phyloP scores from a whole-genome alignment of 1,139 yeast genomes.

The Candida frijolesensis region DNA sequence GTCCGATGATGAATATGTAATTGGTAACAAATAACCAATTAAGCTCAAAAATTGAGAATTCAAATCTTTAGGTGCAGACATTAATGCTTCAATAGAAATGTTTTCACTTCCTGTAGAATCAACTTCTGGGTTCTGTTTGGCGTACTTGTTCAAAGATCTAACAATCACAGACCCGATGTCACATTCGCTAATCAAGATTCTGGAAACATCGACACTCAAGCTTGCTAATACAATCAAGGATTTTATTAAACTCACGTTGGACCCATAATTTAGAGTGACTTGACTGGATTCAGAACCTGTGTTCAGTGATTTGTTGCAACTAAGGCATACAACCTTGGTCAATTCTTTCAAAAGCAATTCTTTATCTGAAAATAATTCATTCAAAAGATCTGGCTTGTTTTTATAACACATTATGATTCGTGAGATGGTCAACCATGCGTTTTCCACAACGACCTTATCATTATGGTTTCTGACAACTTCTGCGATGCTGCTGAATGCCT shows the following conservation, averaged over 20 bases:
- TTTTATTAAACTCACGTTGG: conserved; percentile 43
- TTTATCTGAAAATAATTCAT: conserved; percentile 42
- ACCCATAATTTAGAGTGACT: conserved; percentile 28
- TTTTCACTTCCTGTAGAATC: conserved; percentile 6
- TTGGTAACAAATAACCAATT: conserved; percentile 61
- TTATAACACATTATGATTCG: conserved; percentile 60
- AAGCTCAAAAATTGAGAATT: conserved; percentile 58
- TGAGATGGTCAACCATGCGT: conserved; percentile 68
- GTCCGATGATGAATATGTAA: conserved; percentile 29
- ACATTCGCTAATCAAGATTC: conserved; percentile 39
- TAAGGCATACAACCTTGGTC: conserved; percentile 28
- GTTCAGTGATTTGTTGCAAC: conserved; percentile 32
- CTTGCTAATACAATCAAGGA: conserved; percentile 43
- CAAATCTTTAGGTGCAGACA: conserved; percentile 74
- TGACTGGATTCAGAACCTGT: conserved; percentile 18
- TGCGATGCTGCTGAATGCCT: conserved; percentile 63
- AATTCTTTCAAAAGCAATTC: conserved; percentile 29
- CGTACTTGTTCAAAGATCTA: conserved; percentile 45
- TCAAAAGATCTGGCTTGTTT: conserved; percentile 45
- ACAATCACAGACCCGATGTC: conserved; percentile 45
- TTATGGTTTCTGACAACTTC: conserved; percentile 59
- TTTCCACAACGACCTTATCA: conserved; percentile 68
- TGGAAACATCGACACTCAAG: conserved; percentile 44
- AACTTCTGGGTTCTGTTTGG: conserved; percentile 18
- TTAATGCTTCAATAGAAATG: conserved; percentile 59